Conservation (phyloP, 1,139 yeast genomes). For the Geotrichum carabidarum region DNA sequence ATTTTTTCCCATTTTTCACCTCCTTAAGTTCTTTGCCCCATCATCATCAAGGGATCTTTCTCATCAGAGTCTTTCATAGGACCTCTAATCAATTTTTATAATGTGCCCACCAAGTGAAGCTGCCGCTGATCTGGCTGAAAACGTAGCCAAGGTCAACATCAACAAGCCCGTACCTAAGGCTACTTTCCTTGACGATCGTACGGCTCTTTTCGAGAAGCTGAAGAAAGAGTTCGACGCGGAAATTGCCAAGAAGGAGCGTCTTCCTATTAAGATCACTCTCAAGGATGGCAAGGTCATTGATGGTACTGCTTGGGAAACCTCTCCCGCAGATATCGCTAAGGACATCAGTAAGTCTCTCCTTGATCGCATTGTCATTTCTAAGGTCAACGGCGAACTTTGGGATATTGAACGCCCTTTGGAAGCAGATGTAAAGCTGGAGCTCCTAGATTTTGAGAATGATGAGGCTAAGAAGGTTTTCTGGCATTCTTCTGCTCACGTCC, state of each 20-base stretch:
- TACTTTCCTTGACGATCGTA: conserved; percentile 71
- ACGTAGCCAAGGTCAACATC: conserved; percentile 18
- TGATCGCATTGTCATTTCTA: conserved; percentile 86
- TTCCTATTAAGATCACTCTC: conserved; percentile 69
- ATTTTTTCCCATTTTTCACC: conserved; percentile 3
- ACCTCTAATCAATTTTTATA: not conserved
- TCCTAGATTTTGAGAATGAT: conserved; percentile 71
- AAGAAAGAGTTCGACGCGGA: conserved; percentile 73
- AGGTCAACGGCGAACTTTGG: conserved; percentile 88
- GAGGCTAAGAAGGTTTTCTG: conserved; percentile 96
- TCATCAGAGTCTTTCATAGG: not conserved
- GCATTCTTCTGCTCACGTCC: conserved; percentile 98
- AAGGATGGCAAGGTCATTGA: conserved; percentile 78
- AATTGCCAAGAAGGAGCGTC: conserved; percentile 56
- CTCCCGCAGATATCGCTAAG: conserved; percentile 81
- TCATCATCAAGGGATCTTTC: not conserved
- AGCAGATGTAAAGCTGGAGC: conserved; percentile 62
- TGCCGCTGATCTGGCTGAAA: conserved; percentile 19
- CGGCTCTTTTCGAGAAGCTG: conserved; percentile 71
- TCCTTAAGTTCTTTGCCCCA: not conserved
- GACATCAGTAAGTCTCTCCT: conserved; percentile 80
- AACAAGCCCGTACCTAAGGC: conserved; percentile 56
- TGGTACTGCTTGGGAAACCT: conserved; percentile 83
- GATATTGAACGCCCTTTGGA: conserved; percentile 94
- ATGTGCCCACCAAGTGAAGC: conserved; percentile 19